Conservation (phyloP, 805 yeast species). For the Candida xiaguanensis region DNA sequence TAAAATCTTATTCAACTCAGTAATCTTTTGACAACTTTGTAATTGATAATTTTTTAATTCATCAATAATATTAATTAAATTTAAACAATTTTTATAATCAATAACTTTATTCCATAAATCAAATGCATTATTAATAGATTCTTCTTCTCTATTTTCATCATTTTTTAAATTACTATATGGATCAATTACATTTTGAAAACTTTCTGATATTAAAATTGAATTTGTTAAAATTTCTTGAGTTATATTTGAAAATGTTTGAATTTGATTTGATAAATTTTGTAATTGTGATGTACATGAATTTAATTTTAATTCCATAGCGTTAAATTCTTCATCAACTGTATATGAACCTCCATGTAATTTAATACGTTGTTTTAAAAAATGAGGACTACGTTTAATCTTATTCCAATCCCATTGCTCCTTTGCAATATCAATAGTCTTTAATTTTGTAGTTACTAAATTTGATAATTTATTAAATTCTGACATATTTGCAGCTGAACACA, state of each 20-base stretch:
- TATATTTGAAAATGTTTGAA: constrained; percentile 5
- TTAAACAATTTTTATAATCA: constrained; percentile 3
- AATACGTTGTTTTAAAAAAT: constrained; percentile 25
- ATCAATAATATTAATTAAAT: constrained; percentile 6
- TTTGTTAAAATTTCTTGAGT: background rate
- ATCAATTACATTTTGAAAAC: constrained; percentile 9
- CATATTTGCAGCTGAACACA: constrained; percentile 1
- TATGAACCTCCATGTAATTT: constrained; percentile 18
- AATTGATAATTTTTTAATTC: constrained; percentile 11
- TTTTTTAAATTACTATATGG: constrained; percentile 8
- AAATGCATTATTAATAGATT: constrained; percentile 12
- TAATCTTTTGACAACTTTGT: constrained; percentile 13
- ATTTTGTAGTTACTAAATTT: constrained; percentile 3
- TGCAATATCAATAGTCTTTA: constrained; percentile 7
- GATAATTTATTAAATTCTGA: constrained; percentile 9
- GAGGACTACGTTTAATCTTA: constrained; percentile 27
- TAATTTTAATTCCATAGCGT: constrained; percentile 21
- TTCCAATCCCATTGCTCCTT: constrained; percentile 22
- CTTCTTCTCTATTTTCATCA: background rate
- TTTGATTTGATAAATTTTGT: constrained; percentile 14
- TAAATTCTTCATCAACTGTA: constrained; percentile 39
- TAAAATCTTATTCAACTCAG: constrained; percentile 11
- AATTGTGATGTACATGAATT: constrained; percentile 14
- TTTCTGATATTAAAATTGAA: constrained; percentile 6
- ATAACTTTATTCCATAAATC: constrained; percentile 14